A percentile compares a stretch with the other conserved stretches of the same genome.
Conservation (phyloP, 2,329 filamentous ascomycete species). For the Penicillium sp. region DNA sequence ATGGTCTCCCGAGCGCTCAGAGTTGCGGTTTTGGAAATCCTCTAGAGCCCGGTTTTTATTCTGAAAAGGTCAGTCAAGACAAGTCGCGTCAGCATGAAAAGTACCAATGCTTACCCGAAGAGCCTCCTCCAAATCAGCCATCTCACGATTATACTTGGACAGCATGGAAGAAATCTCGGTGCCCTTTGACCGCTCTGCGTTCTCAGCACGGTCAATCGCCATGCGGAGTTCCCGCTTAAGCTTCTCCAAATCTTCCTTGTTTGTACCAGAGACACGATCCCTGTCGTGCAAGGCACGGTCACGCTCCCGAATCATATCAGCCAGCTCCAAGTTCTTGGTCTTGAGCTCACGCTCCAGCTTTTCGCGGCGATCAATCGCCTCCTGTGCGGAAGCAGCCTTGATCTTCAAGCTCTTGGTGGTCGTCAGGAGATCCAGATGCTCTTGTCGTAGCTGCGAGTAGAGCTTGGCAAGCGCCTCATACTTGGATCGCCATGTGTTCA, state of each 20-base stretch:
- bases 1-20: slow-evolving; percentile 82
- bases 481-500: slow-evolving; percentile 96
- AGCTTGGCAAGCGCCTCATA: slow-evolving; percentile 96
- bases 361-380: slow-evolving; percentile 92
- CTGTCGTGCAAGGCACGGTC: slow-evolving; percentile 93
- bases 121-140: slow-evolving; percentile 94
- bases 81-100: not conserved
- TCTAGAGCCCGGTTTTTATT: slow-evolving; percentile 88
- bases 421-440: slow-evolving; percentile 91
- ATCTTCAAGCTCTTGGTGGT: slow-evolving; percentile 96
- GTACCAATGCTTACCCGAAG: slow-evolving; percentile 56
- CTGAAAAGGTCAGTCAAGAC: slow-evolving; percentile 40
- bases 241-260: slow-evolving; percentile 93
- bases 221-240: slow-evolving; percentile 90
- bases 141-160: slow-evolving; percentile 94
- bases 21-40: slow-evolving; percentile 75
- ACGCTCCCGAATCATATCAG: slow-evolving; percentile 97
- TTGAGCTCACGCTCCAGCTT: slow-evolving; percentile 97
- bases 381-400: slow-evolving; percentile 94
- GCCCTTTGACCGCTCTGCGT: slow-evolving; percentile 88
- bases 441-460: slow-evolving; percentile 92
- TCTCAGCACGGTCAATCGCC: slow-evolving; percentile 89
- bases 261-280: slow-evolving; percentile 81
- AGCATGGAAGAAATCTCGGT: slow-evolving; percentile 94
- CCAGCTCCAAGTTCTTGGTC: slow-evolving; percentile 98